Evolutionary conservation across 805 yeast species (phyloP).

Genomic region (Barnettozyma siamensis): DNA sequence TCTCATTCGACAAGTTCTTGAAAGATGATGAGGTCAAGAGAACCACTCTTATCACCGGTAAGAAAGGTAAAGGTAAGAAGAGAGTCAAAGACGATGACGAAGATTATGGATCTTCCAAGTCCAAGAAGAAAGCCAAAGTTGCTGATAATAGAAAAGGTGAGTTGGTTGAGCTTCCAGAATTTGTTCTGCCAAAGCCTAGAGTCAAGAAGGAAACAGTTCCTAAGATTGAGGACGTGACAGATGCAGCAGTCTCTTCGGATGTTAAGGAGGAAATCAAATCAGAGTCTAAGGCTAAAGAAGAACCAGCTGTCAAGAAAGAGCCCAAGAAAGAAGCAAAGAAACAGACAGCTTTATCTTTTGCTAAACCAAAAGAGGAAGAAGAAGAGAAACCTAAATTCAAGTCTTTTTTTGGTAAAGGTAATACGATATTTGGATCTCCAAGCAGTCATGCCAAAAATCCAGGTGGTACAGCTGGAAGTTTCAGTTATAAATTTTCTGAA

Average conservation of each 20-base stretch:
- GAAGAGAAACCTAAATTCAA: constrained; percentile 25
- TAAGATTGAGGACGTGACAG: constrained; percentile 16
- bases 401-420: constrained; percentile 31
- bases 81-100: constrained; percentile 24
- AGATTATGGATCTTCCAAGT: constrained; percentile 14
- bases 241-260: too few species aligned
- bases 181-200: constrained; percentile 18
- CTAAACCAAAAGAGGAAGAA: constrained; percentile 14
- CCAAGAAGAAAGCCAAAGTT: constrained; percentile 16
- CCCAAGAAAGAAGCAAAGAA: too few species aligned
- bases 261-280: background rate
- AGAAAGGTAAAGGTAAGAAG: constrained; percentile 36
- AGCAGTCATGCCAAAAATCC: background rate
- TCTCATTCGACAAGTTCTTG: constrained; percentile 62
- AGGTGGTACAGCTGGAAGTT: constrained; percentile 1
- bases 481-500: constrained; percentile 6
- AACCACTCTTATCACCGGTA: constrained; percentile 41
- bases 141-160: constrained; percentile 19
- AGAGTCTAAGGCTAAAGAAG: constrained; percentile 2
- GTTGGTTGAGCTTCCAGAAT: constrained; percentile 23
- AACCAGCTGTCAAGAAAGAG: background rate
- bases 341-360: constrained; percentile 7
- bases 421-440: constrained; percentile 26
- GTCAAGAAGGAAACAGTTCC: constrained; percentile 19
- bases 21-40: constrained; percentile 58